A percentile compares a stretch with the other conserved stretches of the same genome.
phyloP scores from a whole-genome alignment of 139 green algal genomes.

The Pleodorina starrii region DNA sequence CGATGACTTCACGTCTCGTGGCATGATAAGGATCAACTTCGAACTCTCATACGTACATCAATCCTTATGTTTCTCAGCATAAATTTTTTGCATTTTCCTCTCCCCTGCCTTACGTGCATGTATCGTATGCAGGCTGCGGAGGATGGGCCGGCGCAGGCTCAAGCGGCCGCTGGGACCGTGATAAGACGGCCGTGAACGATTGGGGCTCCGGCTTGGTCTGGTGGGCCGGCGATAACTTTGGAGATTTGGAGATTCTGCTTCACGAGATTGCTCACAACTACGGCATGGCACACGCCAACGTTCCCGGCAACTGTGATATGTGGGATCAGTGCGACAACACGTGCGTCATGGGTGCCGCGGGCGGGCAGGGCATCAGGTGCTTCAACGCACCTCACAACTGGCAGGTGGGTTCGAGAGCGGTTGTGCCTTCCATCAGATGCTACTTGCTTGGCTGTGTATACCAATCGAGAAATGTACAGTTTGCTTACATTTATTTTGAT shows the following conservation, averaged over 20 bases:
- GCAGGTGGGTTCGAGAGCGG: slow-evolving; percentile 1
- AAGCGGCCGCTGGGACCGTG: background rate
- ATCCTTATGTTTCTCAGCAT: background rate
- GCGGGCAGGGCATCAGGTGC: background rate
- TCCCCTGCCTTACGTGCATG: background rate
- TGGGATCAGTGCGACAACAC: background rate
- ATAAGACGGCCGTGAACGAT: background rate
- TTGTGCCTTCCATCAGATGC: too few relatives aligned
- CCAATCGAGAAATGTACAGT: background rate
- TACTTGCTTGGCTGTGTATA: background rate
- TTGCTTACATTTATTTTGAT: background rate
- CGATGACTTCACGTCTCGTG: too few relatives aligned
- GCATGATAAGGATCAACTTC: too few relatives aligned
- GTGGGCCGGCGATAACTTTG: background rate
- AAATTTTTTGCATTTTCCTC: too few relatives aligned
- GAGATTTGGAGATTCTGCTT: background rate
- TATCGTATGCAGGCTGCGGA: background rate
- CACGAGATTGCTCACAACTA: background rate
- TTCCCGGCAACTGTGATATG: background rate
- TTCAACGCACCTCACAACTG: background rate
- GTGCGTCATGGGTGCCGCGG: background rate
- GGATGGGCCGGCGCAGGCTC: background rate
- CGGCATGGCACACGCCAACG: background rate
- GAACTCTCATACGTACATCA: background rate
- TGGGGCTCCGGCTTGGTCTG: background rate